A percentile compares a stretch with the other conserved stretches of the same genome.
Conservation (phyloP, 2,329 filamentous ascomycete genomes). For the Purpureocillium lavendulum region DNA sequence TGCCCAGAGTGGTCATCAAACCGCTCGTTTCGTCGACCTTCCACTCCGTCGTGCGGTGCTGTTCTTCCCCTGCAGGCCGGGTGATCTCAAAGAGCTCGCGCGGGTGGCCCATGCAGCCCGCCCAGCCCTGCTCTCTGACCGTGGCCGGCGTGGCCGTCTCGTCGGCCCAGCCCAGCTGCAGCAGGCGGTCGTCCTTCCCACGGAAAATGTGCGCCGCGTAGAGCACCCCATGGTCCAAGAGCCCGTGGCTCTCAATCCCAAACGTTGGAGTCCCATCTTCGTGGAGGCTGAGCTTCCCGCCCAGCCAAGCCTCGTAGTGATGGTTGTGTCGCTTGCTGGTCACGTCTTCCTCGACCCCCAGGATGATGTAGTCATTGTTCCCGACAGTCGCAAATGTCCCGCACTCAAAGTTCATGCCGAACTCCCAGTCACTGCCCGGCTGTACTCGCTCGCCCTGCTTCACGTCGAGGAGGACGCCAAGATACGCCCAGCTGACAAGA, state of each 20-base stretch:
- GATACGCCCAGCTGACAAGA: slow-evolving; percentile 11
- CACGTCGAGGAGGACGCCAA: slow-evolving; percentile 8
- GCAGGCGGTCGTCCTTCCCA: slow-evolving; percentile 7
- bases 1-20: slow-evolving; percentile 8
- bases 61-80: not conserved
- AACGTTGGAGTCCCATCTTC: slow-evolving; percentile 5
- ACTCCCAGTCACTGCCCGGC: not conserved
- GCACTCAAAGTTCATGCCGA: slow-evolving; percentile 11
- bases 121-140: slow-evolving; percentile 9
- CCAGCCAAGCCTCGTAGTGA: slow-evolving; percentile 9
- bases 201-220: slow-evolving; percentile 15
- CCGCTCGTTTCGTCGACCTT: slow-evolving; percentile 4
- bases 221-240: slow-evolving; percentile 12
- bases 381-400: slow-evolving; percentile 8
- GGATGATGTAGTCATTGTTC: slow-evolving; percentile 8
- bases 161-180: slow-evolving; percentile 12
- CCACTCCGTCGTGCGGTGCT: slow-evolving; percentile 5
- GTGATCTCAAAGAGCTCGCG: slow-evolving; percentile 7
- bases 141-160: slow-evolving; percentile 7
- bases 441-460: slow-evolving; percentile 4
- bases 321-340: slow-evolving; percentile 6
- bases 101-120: slow-evolving; percentile 9
- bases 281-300: slow-evolving; percentile 2
- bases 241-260: slow-evolving; percentile 3
- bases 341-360: slow-evolving; percentile 9